Evolutionary conservation across 805 yeast species (phyloP), one percentile per base, ranked within the genome.

Genomic region (Metschnikowia similis): DNA sequence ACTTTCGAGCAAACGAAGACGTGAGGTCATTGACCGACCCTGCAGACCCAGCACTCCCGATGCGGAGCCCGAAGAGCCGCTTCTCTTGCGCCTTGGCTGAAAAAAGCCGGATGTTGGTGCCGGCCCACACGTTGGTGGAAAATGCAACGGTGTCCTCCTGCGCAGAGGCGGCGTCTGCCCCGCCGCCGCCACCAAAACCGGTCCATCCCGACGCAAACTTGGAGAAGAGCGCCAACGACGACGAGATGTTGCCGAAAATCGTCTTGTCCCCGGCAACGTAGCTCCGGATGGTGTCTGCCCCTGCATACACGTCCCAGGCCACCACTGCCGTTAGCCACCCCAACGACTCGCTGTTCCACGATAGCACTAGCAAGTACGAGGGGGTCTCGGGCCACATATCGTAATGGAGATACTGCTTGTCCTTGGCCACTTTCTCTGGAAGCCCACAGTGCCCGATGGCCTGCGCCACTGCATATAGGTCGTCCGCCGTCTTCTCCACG

Each of bases 241-340:
- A 58, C 8, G 70, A 60, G 11, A 74, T 46, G 54, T 69, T 80
- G 51, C 65, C 73, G 68, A 56, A 80, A 56, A 75, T 58, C 28
- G 64, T 64, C 42, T 58, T 65, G 45, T 62, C 62, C 10, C 57
- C 63, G 8, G 67, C 63, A 41, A 58, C 47, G 29, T 29, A 48
- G 6, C 26, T 3, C 17, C 47, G 36, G 14, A 56, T 30, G 2
- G 35, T 34, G 21, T 56, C 60, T 3, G 47, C 17, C 8, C 68
- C 52, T 47, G 62, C 56, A 56, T 74, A 85, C 0, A 85, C 75
- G 31, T 71, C 67, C 1, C 83, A 81, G 83, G 87, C 85, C 27
- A 87, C 58, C 8, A 85, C 69, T 4, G 86, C 76, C 36, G 77
- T 74, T 64, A 87, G 87, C 96, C 96, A 88, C 0, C 90, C 91